These are phyloP conservation scores for Naganishia albida DNA, from an alignment of 1,284 basidiomycete genomes.

Conservation along the genomic window DNA sequence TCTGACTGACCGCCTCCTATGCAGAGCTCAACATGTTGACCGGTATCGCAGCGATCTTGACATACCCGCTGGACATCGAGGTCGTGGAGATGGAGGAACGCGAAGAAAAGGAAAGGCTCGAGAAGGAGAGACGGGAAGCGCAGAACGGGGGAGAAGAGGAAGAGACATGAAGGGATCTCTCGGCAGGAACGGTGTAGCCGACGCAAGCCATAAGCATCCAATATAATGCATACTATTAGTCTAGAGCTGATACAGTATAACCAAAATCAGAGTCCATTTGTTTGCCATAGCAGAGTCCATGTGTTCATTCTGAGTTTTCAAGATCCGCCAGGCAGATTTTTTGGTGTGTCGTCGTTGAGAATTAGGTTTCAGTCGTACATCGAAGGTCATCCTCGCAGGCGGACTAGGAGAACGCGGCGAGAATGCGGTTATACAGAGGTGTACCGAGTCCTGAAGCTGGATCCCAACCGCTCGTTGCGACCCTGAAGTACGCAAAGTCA, in stretches of 20 bases:
- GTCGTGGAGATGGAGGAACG: slow-evolving; percentile 87
- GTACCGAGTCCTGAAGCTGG: slow-evolving; percentile 22
- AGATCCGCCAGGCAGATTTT: not conserved
- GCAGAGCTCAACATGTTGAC: slow-evolving; percentile 91
- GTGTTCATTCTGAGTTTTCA: not conserved
- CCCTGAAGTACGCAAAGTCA: slow-evolving; percentile 3
- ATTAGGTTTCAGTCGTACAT: not conserved
- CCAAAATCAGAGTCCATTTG: not conserved
- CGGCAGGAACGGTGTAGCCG: not conserved
- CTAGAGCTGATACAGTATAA: too few relatives aligned
- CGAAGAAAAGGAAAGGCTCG: slow-evolving; percentile 62
- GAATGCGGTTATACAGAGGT: slow-evolving; percentile 19
- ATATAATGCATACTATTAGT: not conserved
- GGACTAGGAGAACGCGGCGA: slow-evolving; percentile 7
- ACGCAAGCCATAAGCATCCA: not conserved
- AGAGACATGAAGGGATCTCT: not conserved
- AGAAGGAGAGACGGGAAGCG: slow-evolving; percentile 52
- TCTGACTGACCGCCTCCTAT: slow-evolving; percentile 8
- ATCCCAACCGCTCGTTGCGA: slow-evolving; percentile 14
- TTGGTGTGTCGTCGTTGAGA: not conserved
- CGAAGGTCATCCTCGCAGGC: not conserved
- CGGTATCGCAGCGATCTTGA: slow-evolving; percentile 92
- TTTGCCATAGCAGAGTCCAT: not conserved
- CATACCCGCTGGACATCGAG: slow-evolving; percentile 94
- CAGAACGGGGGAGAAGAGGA: not conserved